Evolutionary conservation across 305 asterid genomes (phyloP).

Genomic region (Coffea humblotiana): DNA sequence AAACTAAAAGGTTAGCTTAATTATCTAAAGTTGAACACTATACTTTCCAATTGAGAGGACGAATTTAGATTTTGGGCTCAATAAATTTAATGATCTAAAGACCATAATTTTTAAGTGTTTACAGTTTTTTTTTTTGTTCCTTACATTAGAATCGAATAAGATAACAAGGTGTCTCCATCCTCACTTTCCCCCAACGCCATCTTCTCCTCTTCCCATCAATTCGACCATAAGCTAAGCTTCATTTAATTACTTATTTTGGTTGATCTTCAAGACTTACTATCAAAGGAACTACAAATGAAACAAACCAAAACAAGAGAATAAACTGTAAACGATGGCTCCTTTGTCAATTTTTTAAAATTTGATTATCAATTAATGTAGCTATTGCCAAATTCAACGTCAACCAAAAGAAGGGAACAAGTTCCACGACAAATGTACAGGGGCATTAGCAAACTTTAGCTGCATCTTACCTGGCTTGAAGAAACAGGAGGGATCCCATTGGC

Average conservation of each 20-base stretch:
- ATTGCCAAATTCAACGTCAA: not conserved
- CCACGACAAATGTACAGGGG: not conserved
- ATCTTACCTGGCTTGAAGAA: constrained; percentile 53
- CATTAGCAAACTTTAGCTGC: not conserved
- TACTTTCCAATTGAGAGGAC: not conserved
- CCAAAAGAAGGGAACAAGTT: not conserved
- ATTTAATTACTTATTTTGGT: too few relatives aligned
- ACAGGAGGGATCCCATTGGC: constrained; percentile 39
- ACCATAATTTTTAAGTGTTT: not conserved
- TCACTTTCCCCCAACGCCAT: not conserved
- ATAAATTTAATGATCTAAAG: not conserved
- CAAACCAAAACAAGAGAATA: not conserved
- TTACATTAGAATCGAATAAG: not conserved
- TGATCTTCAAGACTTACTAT: constrained; percentile 3
- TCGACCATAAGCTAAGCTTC: not conserved
- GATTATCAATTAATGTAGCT: not conserved
- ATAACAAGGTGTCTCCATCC: not conserved
- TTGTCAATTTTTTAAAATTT: not conserved
- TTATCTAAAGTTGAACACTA: not conserved
- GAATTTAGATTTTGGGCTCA: not conserved
- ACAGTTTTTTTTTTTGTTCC: not conserved
- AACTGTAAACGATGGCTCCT: not conserved
- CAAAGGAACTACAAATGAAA: not conserved
- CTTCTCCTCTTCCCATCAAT: not conserved
- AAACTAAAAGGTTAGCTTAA: not conserved